phyloP scores from a whole-genome alignment of 2,329 filamentous ascomycete species.

The Scopulariopsis brevicaulis region DNA sequence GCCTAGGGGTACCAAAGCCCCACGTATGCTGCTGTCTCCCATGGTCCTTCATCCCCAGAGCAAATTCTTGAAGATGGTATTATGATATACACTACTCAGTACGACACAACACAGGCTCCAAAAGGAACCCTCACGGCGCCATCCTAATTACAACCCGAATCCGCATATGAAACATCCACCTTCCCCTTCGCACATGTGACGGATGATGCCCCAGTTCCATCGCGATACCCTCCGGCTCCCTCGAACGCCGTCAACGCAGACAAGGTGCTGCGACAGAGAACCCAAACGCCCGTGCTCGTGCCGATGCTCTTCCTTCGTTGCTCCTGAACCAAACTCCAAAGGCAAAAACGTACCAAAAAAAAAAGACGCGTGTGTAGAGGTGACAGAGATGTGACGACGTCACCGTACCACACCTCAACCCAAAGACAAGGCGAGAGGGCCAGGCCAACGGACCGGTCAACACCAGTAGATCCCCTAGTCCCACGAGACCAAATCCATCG shows the following conservation, averaged over 20 bases:
- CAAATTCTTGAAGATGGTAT: no score
- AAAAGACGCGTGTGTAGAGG: background rate
- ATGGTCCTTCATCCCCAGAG: no score
- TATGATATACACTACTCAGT: background rate
- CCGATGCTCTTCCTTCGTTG: no score
- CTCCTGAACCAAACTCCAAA: background rate
- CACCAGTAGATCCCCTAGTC: background rate
- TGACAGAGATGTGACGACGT: background rate
- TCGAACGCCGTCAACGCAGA: background rate
- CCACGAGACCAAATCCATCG: slow-evolving; percentile 41
- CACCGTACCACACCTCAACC: background rate
- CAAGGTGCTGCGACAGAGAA: background rate
- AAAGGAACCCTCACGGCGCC: background rate
- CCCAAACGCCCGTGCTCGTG: background rate
- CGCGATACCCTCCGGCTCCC: background rate
- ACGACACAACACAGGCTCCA: background rate
- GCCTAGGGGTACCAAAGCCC: no score
- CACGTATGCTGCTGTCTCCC: no score
- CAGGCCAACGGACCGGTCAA: background rate
- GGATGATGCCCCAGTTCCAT: background rate
- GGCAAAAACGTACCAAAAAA: background rate
- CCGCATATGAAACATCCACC: background rate
- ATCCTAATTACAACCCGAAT: background rate
- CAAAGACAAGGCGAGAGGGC: background rate
- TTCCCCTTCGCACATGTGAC: background rate